Conservation (phyloP, 2,329 filamentous ascomycete genomes). For the Ceratocystis variospora region DNA sequence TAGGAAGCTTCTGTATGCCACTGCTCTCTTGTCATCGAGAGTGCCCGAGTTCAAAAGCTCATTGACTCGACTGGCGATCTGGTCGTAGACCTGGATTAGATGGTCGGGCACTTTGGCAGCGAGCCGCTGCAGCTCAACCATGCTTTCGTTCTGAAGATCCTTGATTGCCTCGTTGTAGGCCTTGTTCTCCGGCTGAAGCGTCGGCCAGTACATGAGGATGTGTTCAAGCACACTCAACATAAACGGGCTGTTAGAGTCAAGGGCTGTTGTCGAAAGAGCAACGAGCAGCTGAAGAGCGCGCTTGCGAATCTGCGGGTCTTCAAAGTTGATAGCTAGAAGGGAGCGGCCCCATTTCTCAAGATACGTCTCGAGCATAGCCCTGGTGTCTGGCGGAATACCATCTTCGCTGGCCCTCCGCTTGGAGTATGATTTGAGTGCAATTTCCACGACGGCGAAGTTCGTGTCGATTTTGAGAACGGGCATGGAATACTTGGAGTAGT, state of each 20-base stretch:
- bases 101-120: slow-evolving; percentile 86
- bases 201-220: slow-evolving; percentile 71
- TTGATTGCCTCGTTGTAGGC: slow-evolving; percentile 80
- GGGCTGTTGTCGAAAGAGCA: slow-evolving; percentile 66
- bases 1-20: slow-evolving; percentile 78
- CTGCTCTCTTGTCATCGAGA: slow-evolving; percentile 67
- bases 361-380: slow-evolving; percentile 34
- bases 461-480: slow-evolving; percentile 72
- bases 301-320: slow-evolving; percentile 75
- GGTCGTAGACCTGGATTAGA: slow-evolving; percentile 73
- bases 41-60: slow-evolving; percentile 61
- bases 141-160: slow-evolving; percentile 71
- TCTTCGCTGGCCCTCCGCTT: slow-evolving; percentile 46
- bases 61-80: slow-evolving; percentile 69
- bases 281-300: slow-evolving; percentile 70
- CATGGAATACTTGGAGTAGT: slow-evolving; percentile 55
- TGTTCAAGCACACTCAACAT: slow-evolving; percentile 85
- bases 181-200: slow-evolving; percentile 53
- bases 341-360: slow-evolving; percentile 61
- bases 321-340: slow-evolving; percentile 56
- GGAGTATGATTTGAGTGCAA: slow-evolving; percentile 73
- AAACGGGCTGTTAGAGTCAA: slow-evolving; percentile 64
- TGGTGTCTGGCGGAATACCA: slow-evolving; percentile 9
- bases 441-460: slow-evolving; percentile 78
- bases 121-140: slow-evolving; percentile 75